Evolutionary conservation across 805 yeast genomes (phyloP).

Genomic region (Candida anglica): DNA sequence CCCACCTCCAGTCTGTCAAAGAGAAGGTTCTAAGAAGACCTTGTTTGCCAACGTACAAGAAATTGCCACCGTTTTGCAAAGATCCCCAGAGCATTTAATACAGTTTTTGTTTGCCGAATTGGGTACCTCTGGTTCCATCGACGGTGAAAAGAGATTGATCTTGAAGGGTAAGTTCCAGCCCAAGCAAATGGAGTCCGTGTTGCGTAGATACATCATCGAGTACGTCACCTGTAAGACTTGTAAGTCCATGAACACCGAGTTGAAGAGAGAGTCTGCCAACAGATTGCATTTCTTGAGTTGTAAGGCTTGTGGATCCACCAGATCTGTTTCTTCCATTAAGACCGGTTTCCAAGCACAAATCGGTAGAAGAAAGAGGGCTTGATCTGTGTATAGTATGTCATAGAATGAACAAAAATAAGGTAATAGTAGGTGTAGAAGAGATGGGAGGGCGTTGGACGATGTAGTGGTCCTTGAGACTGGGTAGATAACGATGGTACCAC

Average conservation of each 20-base stretch:
- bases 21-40: conserved; percentile 97
- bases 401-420: conserved; percentile 1
- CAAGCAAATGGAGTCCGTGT: conserved; percentile 92
- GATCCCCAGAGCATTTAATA: conserved; percentile 95
- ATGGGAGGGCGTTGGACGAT: not conserved
- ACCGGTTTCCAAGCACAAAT: conserved; percentile 99
- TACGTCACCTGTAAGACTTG: conserved; percentile 99
- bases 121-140: conserved; percentile 99
- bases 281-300: conserved; percentile 97
- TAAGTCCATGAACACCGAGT: conserved; percentile 93
- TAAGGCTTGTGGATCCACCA: conserved; percentile 95
- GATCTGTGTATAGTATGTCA: conserved; percentile 4
- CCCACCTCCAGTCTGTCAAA: conserved; percentile 94
- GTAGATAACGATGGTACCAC: not conserved
- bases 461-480: not conserved
- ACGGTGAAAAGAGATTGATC: conserved; percentile 94
- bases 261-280: conserved; percentile 92
- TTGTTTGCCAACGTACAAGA: conserved; percentile 94
- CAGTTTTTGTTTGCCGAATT: conserved; percentile 96
- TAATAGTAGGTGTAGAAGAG: not conserved
- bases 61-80: conserved; percentile 87
- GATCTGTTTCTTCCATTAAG: conserved; percentile 95
- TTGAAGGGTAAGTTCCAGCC: conserved; percentile 98
- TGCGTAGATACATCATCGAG: conserved; percentile 94
- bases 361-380: conserved; percentile 77